Conservation (phyloP, 345 rosid species). For the Brassica napus region DNA sequence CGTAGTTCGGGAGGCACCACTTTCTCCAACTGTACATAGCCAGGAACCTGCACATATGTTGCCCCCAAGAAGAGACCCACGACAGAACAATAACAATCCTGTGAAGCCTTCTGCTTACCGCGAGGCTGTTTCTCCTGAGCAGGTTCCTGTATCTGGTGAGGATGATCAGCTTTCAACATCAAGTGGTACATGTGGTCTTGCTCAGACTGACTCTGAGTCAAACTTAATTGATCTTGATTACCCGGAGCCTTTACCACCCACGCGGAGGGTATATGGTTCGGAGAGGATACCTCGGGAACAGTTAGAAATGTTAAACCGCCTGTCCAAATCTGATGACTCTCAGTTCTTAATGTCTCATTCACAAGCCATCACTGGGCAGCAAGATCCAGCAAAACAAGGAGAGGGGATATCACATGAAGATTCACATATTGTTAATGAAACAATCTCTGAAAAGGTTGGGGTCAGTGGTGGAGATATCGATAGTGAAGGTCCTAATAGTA, state of each 20-base stretch:
- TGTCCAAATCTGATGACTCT: conserved; percentile 87
- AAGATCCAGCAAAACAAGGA: conserved; percentile 53
- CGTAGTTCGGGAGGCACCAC: conserved; percentile 43
- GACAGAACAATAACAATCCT: conserved; percentile 38
- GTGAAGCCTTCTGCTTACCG: conserved; percentile 46
- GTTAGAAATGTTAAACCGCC: conserved; percentile 70
- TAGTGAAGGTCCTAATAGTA: conserved; percentile 29
- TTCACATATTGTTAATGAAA: conserved; percentile 39
- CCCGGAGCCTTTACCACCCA: conserved; percentile 51
- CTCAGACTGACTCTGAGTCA: conserved; percentile 50
- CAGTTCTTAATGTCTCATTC: conserved; percentile 72
- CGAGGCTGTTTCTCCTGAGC: conserved; percentile 45
- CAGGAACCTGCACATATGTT: conserved; percentile 39
- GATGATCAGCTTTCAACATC: conserved; percentile 52
- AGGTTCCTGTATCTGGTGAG: conserved; percentile 46
- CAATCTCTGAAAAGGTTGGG: neutral
- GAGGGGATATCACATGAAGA: conserved; percentile 49
- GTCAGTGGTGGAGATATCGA: conserved; percentile 30
- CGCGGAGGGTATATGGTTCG: conserved; percentile 71
- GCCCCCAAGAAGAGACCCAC: conserved; percentile 40
- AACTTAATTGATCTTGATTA: conserved; percentile 56
- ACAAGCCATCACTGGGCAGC: conserved; percentile 54
- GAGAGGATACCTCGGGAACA: conserved; percentile 84
- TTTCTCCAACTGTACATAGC: conserved; percentile 37
- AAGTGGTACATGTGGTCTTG: conserved; percentile 47